phyloP scores from a whole-genome alignment of 768 basidiomycete species.

The Naganishia randhawae region DNA sequence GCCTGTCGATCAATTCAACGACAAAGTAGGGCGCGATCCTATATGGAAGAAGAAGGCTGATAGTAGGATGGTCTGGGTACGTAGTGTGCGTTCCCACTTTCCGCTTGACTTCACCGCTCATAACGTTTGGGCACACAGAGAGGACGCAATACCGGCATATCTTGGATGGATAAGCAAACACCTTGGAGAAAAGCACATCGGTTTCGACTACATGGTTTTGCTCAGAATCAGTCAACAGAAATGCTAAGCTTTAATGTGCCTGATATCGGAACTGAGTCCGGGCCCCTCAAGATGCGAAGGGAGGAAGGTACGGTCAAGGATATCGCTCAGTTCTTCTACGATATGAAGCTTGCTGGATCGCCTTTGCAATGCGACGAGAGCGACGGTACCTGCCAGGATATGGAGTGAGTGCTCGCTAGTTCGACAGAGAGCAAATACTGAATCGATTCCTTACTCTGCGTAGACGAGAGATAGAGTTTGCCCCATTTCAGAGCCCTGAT shows the following conservation, averaged over 20 bases:
- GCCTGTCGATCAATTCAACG: conserved; percentile 47
- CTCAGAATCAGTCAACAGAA: conserved; percentile 38
- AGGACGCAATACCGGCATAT: conserved; percentile 48
- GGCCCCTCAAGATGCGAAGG: conserved; percentile 28
- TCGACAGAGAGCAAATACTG: background rate
- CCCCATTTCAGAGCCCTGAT: conserved; percentile 39
- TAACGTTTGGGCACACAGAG: conserved; percentile 27
- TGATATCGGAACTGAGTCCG: conserved; percentile 35
- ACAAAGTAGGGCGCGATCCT: conserved; percentile 40
- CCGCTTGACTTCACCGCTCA: background rate
- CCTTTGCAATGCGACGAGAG: conserved; percentile 47
- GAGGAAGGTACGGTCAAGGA: conserved; percentile 33
- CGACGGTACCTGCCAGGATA: conserved; percentile 48
- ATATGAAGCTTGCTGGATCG: conserved; percentile 45
- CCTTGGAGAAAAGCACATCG: conserved; percentile 46
- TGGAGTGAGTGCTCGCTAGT: conserved; percentile 36
- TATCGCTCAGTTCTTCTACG: conserved; percentile 40
- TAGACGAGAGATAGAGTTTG: conserved; percentile 45
- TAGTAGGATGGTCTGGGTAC: conserved; percentile 45
- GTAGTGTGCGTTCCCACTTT: background rate
- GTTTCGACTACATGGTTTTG: conserved; percentile 45
- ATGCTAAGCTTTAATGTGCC: conserved; percentile 37
- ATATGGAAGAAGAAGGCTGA: conserved; percentile 43
- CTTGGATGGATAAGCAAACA: conserved; percentile 43
- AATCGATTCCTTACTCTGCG: conserved; percentile 1